Conservation (phyloP, 345 rosid species). For the Reutealis trisperma region DNA sequence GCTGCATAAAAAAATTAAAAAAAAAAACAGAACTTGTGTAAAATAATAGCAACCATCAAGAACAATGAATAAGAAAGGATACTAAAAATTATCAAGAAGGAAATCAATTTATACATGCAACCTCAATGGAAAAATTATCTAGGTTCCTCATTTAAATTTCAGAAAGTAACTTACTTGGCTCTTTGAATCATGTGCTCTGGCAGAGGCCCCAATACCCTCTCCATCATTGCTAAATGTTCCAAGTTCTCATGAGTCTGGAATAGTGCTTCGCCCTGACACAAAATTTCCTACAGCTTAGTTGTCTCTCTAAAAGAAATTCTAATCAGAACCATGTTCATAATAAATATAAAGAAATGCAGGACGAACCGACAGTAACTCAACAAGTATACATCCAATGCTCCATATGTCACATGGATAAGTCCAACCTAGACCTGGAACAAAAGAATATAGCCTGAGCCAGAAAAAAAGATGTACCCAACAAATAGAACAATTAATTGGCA, state of each 20-base stretch:
- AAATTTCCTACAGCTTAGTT: not conserved
- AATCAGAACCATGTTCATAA: not conserved
- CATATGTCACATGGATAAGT: slow-evolving; percentile 34
- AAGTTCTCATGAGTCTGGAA: slow-evolving; percentile 33
- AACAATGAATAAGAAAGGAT: not conserved
- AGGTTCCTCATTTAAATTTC: not conserved
- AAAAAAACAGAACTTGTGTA: not conserved
- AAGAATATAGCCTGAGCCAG: not conserved
- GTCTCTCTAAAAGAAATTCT: slow-evolving; percentile 12
- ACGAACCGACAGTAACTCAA: slow-evolving; percentile 26
- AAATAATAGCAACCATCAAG: not conserved
- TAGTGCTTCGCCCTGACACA: slow-evolving; percentile 22
- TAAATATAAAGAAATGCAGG: not conserved
- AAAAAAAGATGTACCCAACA: not conserved
- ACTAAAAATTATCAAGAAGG: not conserved
- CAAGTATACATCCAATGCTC: slow-evolving; percentile 32
- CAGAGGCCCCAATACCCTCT: slow-evolving; percentile 33
- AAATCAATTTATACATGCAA: not conserved
- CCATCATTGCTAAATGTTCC: slow-evolving; percentile 37
- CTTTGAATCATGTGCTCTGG: slow-evolving; percentile 54
- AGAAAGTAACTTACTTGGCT: slow-evolving; percentile 44
- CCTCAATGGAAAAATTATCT: not conserved
- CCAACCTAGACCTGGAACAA: slow-evolving; percentile 30
- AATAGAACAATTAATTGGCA: not conserved
- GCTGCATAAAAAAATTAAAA: slow-evolving; percentile 46